phyloP scores from a whole-genome alignment of 345 rosid genomes.

The Arabidopsis thaliana region TAIR10.1 NC_003075.7:7173001-7173500 shows the following conservation, averaged over 20 bases:
- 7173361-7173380: constrained; percentile 53
- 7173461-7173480: constrained; percentile 40
- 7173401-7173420: constrained; percentile 51
- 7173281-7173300: constrained; percentile 40
- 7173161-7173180: not conserved
- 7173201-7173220: constrained; percentile 6
- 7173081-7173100: not conserved
- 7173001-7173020: no score
- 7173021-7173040: no score
- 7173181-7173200: not conserved
- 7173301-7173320: constrained; percentile 41
- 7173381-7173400: constrained; percentile 49
- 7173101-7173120: not conserved
- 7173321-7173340: constrained; percentile 45
- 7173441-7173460: constrained; percentile 47
- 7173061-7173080: not conserved
- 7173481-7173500: constrained; percentile 49
- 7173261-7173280: constrained; percentile 29
- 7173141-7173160: constrained; percentile 34
- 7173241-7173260: constrained; percentile 16
- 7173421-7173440: constrained; percentile 50
- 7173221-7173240: not conserved
- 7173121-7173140: constrained; percentile 7
- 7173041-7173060: no score
- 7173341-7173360: constrained; percentile 53